A percentile compares a stretch with the other conserved stretches of the same genome.
phyloP scores from a whole-genome alignment of 2,329 filamentous ascomycete genomes.

The Fusarium tjaetaba region DNA sequence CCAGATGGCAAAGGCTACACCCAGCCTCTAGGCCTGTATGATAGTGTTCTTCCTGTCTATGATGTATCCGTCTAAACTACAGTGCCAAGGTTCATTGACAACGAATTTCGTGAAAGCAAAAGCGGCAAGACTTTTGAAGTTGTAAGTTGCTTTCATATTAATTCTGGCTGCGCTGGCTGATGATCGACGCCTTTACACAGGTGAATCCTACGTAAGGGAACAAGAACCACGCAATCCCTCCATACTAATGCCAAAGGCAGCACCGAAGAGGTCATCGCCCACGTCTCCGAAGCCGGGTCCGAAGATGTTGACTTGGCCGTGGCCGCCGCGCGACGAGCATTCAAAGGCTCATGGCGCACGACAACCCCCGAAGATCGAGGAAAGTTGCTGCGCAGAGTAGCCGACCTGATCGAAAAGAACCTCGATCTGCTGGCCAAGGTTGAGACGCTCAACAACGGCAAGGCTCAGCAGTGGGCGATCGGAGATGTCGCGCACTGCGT shows the following conservation, averaged over 20 bases:
- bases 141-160: accelerated
- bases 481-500: background rate
- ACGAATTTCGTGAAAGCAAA: background rate
- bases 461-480: background rate
- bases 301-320: background rate
- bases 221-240: accelerated
- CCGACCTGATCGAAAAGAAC: background rate
- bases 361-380: background rate
- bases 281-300: accelerated
- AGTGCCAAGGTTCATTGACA: background rate
- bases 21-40: background rate
- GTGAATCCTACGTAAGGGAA: background rate
- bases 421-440: background rate
- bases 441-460: background rate
- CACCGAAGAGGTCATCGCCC: background rate
- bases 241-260: accelerated
- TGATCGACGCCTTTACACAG: background rate
- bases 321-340: background rate
- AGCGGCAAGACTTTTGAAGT: background rate
- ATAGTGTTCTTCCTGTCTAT: background rate
- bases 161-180: accelerated
- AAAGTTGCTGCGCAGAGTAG: background rate
- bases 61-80: background rate
- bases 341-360: background rate
- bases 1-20: background rate